These are phyloP conservation scores for Hymenoscyphus fraxineus DNA, from an alignment of 2,329 filamentous ascomycete genomes.

Conservation along the genomic window DNA sequence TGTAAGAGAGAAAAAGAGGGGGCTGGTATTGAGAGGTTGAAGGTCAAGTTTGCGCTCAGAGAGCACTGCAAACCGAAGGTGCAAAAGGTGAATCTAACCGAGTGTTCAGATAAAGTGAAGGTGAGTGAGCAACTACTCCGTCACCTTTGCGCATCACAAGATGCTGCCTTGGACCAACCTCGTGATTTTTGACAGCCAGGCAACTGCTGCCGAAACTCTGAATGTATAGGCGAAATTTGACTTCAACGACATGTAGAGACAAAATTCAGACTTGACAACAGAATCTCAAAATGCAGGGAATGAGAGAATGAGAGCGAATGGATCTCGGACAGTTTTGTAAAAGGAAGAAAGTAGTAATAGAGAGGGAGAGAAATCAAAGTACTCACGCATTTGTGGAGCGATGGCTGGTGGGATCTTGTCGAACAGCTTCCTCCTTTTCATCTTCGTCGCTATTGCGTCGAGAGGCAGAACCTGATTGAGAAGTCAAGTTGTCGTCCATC, in stretches of 20 bases:
- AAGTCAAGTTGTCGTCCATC: slow-evolving; percentile 65
- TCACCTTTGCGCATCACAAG: not conserved
- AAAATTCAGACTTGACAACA: not conserved
- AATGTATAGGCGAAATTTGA: not conserved
- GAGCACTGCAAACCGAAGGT: not conserved
- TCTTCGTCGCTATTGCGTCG: slow-evolving; percentile 89
- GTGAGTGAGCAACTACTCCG: not conserved
- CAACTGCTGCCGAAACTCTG: not conserved
- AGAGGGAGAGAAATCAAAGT: not conserved
- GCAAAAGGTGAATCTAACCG: not conserved
- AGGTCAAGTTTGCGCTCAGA: not conserved
- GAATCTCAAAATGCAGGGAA: not conserved
- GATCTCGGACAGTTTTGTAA: not conserved
- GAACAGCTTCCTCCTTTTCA: slow-evolving; percentile 73
- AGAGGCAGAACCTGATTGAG: slow-evolving; percentile 81
- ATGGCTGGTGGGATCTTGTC: slow-evolving; percentile 66
- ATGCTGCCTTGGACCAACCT: not conserved
- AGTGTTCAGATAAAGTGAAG: not conserved
- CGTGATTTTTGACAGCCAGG: not conserved
- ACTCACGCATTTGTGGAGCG: slow-evolving; percentile 78
- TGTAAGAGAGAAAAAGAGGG: not conserved
- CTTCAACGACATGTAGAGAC: not conserved
- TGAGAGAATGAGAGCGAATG: no score
- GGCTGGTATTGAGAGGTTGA: not conserved
- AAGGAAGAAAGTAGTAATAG: not conserved